Base-by-base conservation (phyloP, 164 flowering plant species). In the Vitis rupestris region DNA sequence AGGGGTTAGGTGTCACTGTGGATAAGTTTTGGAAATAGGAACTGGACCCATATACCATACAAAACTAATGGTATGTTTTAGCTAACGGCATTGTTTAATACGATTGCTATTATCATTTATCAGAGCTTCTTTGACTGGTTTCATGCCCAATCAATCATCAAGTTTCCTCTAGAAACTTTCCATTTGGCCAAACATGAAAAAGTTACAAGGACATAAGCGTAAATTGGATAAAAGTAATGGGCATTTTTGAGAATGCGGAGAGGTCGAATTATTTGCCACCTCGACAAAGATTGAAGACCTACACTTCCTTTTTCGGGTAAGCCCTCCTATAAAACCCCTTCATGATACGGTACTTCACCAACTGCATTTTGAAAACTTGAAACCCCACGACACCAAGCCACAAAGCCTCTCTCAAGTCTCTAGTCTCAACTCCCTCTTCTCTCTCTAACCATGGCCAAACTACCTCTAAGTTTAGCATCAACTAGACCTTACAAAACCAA, bases 251-350 rank as follows among this genome's bases (percentile, higher is more conserved):
- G 53, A 67, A 17, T 56, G 8, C 49, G 44, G 4, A 16, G 44
- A 14, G 23, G 50, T 49, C 53, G 66, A 69, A 68, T 70, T 50
- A 69, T 74, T 69, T 59, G 60, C 61, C 56, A 58, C 58, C 17
- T 65, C 19, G 58, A 29, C 12, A 54, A 31, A 15, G 31, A 61
- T 13, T 19, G 27, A 16, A 11, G 10, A 5, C 10, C 19, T 11
- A 3, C 10, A 13, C 15, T 60, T 15, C 60, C 27, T 59, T 11
- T 10, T 23, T 23, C 27, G 27, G 27, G 2, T 11, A 9, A 37
- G 0, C 44, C 44, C 52, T 59, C 14, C 67, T 78, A 72, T 79
- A 79, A 72, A 75, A 67, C 72, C 76, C 70, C 57, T 30, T 27
- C 50, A 8, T 27, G 51, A 53, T 61, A 66, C 27, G 57, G 37